Base-by-base conservation (phyloP, 2,329 filamentous ascomycete genomes). In the Verticillium nonalfalfae region DNA sequence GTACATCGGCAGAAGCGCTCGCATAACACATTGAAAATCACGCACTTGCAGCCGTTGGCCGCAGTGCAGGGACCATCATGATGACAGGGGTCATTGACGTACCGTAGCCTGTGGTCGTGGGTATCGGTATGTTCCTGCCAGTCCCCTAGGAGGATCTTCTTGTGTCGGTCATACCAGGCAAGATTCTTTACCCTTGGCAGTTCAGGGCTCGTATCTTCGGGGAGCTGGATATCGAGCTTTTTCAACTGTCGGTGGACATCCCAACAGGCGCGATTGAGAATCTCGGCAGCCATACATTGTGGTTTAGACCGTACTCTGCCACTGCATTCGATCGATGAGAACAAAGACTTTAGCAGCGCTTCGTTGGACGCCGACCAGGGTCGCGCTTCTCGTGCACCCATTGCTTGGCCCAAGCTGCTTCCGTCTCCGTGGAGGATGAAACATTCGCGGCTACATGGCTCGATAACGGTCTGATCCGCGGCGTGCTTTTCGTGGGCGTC, bases 1-100 rank as follows among this genome's bases (percentile, higher is more conserved):
- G 84, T 82, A 67, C 87, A 90, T 10, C 80, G 79, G 64, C 90
- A 94, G 63, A 85, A 87, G 66, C 89, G 89, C 66, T 93, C 90
- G 69, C 90, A 94, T 18, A 89, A 80, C 21, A 91, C 76, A 15
- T 80, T 79, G 10, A 82, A 78, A 57, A 79, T 73, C 15, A 84
- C 86, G 68, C 90, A 94, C 1, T 80, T 76, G 66, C 90, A 94
- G 18, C 75, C 68, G 13, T 80, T 81, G 4, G 76, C 75, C 3
- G 74, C 74, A 15, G 82, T 82, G 71, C 90, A 93, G 2, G 86
- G 81, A 0, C 89, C 89, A 34, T 86, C 82, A 67, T 93, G 90
- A 59, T 81, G 81, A 68, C 90, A 93, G 3, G 89, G 86, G 61
- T 87, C 83, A 58, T 84, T 83, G 1, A 84, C 77, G 38, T 84